phyloP scores from a whole-genome alignment of 2,329 filamentous ascomycete species.

The Colletotrichum sp. region DNA sequence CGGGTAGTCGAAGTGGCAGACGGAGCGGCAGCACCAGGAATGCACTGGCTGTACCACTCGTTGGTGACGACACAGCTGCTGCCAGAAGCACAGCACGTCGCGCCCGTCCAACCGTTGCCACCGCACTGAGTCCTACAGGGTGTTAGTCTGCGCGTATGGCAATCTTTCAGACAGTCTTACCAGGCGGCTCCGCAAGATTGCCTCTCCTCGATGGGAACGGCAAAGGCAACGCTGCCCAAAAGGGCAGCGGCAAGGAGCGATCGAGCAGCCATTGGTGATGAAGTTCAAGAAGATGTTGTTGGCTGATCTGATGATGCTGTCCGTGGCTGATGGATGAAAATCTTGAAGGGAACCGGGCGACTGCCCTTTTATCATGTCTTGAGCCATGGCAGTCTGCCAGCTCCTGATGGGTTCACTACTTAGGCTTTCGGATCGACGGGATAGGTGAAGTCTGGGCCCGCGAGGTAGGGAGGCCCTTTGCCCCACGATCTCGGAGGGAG shows the following conservation, averaged over 20 bases:
- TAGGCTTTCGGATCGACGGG: slow-evolving; percentile 13
- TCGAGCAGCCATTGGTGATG: slow-evolving; percentile 16
- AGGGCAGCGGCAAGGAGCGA: slow-evolving; percentile 16
- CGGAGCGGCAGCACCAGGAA: slow-evolving; percentile 26
- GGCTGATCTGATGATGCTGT: neutral
- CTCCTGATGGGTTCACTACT: neutral
- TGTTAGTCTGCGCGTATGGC: neutral
- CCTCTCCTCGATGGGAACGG: slow-evolving; percentile 46
- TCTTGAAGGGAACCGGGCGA: neutral
- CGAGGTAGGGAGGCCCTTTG: neutral
- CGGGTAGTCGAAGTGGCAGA: slow-evolving; percentile 23
- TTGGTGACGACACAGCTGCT: slow-evolving; percentile 41
- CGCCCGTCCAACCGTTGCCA: slow-evolving; percentile 46
- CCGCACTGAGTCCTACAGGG: slow-evolving; percentile 43
- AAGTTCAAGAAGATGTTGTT: neutral
- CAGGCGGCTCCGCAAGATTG: slow-evolving; percentile 39
- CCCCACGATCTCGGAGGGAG: neutral
- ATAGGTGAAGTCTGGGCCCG: neutral
- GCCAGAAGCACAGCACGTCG: slow-evolving; percentile 49
- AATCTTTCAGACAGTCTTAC: slow-evolving; percentile 25
- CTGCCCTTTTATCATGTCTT: slow-evolving; percentile 1
- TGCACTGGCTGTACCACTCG: slow-evolving; percentile 42
- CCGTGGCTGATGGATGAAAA: neutral
- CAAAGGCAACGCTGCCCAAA: slow-evolving; percentile 34
- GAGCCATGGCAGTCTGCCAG: neutral